phyloP scores from a whole-genome alignment of 2,329 filamentous ascomycete genomes.

The Exophiala xenobiotica region DNA sequence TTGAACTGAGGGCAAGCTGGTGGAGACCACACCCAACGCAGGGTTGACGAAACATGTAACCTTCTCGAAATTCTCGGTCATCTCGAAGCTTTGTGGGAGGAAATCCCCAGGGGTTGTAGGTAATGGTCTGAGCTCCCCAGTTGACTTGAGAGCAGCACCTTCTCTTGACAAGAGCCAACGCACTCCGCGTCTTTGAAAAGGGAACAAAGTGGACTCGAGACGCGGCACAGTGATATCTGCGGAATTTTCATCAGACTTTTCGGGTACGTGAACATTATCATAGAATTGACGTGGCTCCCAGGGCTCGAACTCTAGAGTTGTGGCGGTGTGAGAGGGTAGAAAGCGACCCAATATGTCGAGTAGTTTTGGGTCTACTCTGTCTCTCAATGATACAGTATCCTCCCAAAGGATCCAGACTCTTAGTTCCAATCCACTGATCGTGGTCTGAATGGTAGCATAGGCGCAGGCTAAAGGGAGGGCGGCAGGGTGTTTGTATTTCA shows the following conservation, averaged over 20 bases:
- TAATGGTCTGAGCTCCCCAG: conserved; percentile 34
- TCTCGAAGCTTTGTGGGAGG: conserved; percentile 42
- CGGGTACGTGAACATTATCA: conserved; percentile 48
- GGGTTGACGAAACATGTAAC: conserved; percentile 42
- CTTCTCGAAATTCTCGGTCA: conserved; percentile 40
- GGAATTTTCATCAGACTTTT: conserved; percentile 35
- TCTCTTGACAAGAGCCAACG: conserved; percentile 49
- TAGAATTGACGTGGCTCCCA: conserved; percentile 45
- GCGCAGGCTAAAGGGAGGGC: conserved; percentile 17
- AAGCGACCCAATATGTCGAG: conserved; percentile 17
- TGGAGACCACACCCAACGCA: conserved; percentile 42
- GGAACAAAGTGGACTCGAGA: conserved; percentile 44
- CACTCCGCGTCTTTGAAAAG: conserved; percentile 49
- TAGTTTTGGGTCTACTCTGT: conserved; percentile 18
- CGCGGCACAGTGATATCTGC: conserved; percentile 37
- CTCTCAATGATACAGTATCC: conserved; percentile 11
- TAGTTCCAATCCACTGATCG: background rate
- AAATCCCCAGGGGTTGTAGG: conserved; percentile 2
- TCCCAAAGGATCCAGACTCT: conserved; percentile 20
- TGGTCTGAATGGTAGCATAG: conserved; percentile 7
- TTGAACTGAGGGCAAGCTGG: conserved; percentile 36
- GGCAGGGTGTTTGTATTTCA: conserved; percentile 15
- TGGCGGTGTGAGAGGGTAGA: background rate
- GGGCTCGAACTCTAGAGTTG: conserved; percentile 6
- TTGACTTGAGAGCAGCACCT: conserved; percentile 37